Evolutionary conservation across 202 grass and related monocot genomes (phyloP).

Genomic region (Setaria italica): DNA sequence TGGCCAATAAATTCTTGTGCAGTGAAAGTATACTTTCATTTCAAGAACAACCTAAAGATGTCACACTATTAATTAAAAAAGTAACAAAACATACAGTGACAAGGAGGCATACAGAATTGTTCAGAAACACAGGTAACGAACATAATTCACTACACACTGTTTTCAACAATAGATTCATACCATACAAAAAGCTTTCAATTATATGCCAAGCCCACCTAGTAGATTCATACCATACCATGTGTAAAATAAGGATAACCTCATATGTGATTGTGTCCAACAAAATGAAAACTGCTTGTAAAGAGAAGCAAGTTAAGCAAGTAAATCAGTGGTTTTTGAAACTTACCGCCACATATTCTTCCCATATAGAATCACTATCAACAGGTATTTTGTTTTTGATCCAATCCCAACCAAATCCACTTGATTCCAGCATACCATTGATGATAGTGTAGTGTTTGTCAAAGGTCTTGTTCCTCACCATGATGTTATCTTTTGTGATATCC

Average conservation of each 20-base stretch:
- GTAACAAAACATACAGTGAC: conserved; percentile 10
- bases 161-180: conserved; percentile 8
- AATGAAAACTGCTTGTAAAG: conserved; percentile 5
- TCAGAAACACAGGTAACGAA: neutral
- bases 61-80: neutral
- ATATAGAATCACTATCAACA: no score
- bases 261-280: conserved; percentile 6
- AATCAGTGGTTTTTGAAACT: no score
- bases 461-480: no score
- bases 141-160: conserved; percentile 3
- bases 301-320: no score
- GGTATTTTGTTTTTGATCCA: no score
- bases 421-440: no score
- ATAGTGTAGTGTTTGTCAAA: no score
- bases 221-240: conserved; percentile 26
- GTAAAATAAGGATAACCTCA: conserved; percentile 26
- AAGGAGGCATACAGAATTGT: neutral
- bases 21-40: conserved; percentile 34
- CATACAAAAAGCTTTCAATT: conserved; percentile 40
- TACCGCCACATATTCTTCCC: no score
- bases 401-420: no score
- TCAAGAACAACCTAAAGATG: conserved; percentile 5
- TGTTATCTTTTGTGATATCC: no score
- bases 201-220: conserved; percentile 14
- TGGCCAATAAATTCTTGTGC: conserved; percentile 1